Base-by-base conservation (phyloP, 108 stramenopile species). In the Schizochytrium sp. region DNA sequence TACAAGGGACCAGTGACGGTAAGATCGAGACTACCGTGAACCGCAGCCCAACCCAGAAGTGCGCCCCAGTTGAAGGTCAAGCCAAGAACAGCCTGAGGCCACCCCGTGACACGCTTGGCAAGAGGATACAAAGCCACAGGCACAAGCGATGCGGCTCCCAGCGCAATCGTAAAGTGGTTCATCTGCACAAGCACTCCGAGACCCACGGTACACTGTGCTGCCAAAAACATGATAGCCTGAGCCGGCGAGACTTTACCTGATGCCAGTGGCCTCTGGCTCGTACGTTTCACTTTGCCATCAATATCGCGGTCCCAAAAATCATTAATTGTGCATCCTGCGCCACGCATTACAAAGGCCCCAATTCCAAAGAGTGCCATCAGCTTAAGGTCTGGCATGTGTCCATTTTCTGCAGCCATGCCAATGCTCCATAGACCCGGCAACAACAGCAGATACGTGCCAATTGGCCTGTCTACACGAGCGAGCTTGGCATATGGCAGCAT, bases 41-140 rank as follows among this genome's bases (percentile, higher is more conserved):
- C 95, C 3, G 96, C 95, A 4, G 95, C 96, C 89, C 57, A 90
- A 45, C 89, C 98, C 95, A 99, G 93, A 76, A 97, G 93, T 4
- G 96, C 97, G 53, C 99, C 99, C 97, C 97, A 98, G 93, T 99
- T 99, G 90, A 99, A 97, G 3, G 98, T 96, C 93, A 99, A 55
- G 28, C 98, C 99, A 76, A 99, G 89, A 38, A 98, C 95, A 45
- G 97, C 87, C 92, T 99, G 98, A 3, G 99, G 99, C 91, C 94
- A 98, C 87, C 96, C 89, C 46, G 97, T 97, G 89, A 91, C 95
- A 69, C 99, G 95, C 93, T 99, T 99, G 95, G 96, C 97, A 19
- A 97, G 76, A 10, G 99, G 99, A 92, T 99, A 99, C 38, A 93
- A 88, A 10, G 92, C 93, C 76, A 99, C 98, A 56, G 98, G 89